These are phyloP conservation scores for Whalleya microplaca DNA, from an alignment of 2,329 filamentous ascomycete genomes.

Conservation along the genomic window DNA sequence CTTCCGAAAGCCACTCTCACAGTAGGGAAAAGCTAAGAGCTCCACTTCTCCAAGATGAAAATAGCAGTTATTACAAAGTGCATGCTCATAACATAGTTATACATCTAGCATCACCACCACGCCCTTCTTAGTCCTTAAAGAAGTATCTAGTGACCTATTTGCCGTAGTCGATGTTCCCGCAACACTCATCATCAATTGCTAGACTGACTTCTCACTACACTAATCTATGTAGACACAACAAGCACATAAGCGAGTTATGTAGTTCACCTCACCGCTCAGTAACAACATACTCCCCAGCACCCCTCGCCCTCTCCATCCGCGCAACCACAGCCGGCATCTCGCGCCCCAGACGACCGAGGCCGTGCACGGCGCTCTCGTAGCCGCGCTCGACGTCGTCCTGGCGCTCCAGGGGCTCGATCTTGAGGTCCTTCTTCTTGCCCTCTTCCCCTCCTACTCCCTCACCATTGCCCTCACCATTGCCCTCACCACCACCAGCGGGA, in stretches of 20 bases:
- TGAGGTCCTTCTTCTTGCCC: slow-evolving; percentile 33
- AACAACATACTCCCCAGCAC: slow-evolving; percentile 62
- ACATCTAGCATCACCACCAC: no score
- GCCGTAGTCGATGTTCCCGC: no score
- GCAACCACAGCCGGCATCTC: slow-evolving; percentile 66
- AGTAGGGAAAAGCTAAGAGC: no score
- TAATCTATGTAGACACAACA: no score
- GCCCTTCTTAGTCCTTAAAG: no score
- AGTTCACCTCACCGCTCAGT: slow-evolving; percentile 42
- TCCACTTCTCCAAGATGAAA: no score
- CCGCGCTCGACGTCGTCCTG: slow-evolving; percentile 50
- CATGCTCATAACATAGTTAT: no score
- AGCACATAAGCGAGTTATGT: background rate
- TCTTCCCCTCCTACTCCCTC: slow-evolving; percentile 19
- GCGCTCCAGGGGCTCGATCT: slow-evolving; percentile 46
- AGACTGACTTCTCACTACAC: no score
- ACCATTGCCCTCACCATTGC: slow-evolving; percentile 21
- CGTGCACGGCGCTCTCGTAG: slow-evolving; percentile 53
- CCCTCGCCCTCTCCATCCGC: slow-evolving; percentile 66
- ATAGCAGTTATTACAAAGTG: no score
- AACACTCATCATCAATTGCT: no score
- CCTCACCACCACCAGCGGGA: slow-evolving; percentile 17
- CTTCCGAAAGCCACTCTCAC: no score
- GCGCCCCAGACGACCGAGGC: slow-evolving; percentile 57
- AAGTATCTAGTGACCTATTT: no score